Percentiles rank a stretch among this genome's conserved stretches.
phyloP scores from a whole-genome alignment of 176 grass and related monocot genomes.

The Paspalum vaginatum region DNA sequence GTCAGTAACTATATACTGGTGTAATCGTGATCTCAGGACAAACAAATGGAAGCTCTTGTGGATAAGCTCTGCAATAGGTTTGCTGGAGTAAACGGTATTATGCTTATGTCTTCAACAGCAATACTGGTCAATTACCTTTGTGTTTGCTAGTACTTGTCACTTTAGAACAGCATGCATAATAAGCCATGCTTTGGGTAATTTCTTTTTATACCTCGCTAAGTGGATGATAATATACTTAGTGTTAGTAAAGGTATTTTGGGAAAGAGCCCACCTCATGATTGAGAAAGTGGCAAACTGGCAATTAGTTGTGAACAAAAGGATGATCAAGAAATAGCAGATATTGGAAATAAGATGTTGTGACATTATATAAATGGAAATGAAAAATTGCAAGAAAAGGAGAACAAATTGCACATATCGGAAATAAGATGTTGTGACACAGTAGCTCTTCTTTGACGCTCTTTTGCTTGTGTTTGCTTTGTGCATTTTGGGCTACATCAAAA shows the following conservation, averaged over 20 bases:
- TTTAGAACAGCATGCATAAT: not conserved
- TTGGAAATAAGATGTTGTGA: too few species aligned
- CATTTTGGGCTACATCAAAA: slow-evolving; percentile 4
- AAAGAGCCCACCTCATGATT: not conserved
- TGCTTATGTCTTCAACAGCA: slow-evolving; percentile 7
- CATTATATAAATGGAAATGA: not conserved
- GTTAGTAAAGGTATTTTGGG: not conserved
- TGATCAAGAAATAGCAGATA: not conserved
- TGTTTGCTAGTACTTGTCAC: not conserved
- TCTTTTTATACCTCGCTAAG: not conserved
- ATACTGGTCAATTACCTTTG: not conserved
- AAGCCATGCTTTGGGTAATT: not conserved
- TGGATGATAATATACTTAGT: not conserved
- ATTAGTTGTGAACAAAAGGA: not conserved
- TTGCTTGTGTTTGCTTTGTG: not conserved
- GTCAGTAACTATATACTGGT: slow-evolving; percentile 20
- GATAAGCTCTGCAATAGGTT: slow-evolving; percentile 99
- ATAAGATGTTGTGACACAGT: slow-evolving; percentile 22
- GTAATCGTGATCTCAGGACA: slow-evolving; percentile 62
- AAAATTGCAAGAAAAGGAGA: slow-evolving; percentile 2
- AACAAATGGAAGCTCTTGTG: slow-evolving; percentile 99
- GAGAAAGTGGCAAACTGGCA: too few species aligned
- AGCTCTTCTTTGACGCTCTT: not conserved
- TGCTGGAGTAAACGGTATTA: slow-evolving; percentile 79
- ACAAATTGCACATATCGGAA: not conserved